phyloP scores from a whole-genome alignment of 192 early-diverging fungal genomes.

The Kickxella alabastrina region DNA sequence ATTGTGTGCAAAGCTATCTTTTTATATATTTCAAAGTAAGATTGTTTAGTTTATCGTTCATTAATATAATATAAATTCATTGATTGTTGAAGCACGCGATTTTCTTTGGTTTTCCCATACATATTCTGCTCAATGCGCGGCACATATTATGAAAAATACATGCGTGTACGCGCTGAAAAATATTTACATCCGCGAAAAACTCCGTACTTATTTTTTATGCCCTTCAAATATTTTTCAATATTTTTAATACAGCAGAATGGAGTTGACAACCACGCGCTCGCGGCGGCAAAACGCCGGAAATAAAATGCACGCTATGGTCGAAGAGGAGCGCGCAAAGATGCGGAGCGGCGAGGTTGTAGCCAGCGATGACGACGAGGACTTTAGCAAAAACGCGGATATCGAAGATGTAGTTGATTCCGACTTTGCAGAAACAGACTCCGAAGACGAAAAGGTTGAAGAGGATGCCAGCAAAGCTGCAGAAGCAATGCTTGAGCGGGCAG shows the following conservation, averaged over 20 bases:
- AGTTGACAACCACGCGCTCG: constrained; percentile 10
- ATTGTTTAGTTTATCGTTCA: too few species aligned
- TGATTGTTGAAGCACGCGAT: too few species aligned
- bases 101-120: background rate
- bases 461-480: constrained; percentile 25
- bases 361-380: constrained; percentile 50
- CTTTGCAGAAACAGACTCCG: constrained; percentile 48
- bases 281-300: constrained; percentile 50
- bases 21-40: too few species aligned
- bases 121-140: too few species aligned
- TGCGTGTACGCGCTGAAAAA: too few species aligned
- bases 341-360: constrained; percentile 21
- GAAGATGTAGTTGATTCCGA: constrained; percentile 43
- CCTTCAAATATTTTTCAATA: background rate
- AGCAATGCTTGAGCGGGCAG: constrained; percentile 13
- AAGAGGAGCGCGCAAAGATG: constrained; percentile 42
- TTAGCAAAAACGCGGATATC: constrained; percentile 15
- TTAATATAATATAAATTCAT: too few species aligned
- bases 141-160: too few species aligned
- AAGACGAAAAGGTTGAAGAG: constrained; percentile 29
- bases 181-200: too few species aligned
- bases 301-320: constrained; percentile 41
- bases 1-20: too few species aligned
- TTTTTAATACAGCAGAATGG: background rate
- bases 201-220: background rate